Percentiles rank a stretch among this genome's conserved stretches.
Conservation (phyloP, 768 basidiomycete species). For the Psilocybe cubensis region DNA sequence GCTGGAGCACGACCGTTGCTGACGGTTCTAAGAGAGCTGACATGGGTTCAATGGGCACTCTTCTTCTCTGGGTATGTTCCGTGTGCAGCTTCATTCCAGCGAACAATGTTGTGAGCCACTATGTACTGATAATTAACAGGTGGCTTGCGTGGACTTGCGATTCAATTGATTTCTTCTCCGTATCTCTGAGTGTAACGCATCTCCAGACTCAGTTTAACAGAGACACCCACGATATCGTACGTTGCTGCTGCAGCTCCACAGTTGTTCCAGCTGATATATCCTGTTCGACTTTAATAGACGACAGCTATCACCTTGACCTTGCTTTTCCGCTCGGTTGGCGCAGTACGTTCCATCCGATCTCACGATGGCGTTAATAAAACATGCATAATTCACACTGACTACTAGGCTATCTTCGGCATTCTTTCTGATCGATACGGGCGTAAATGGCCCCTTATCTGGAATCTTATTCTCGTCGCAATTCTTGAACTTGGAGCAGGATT, state of each 20-base stretch:
- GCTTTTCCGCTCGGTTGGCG: conserved; percentile 84
- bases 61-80: conserved; percentile 67
- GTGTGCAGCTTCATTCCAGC: not conserved
- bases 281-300: conserved; percentile 41
- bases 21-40: conserved; percentile 45
- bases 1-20: conserved; percentile 42
- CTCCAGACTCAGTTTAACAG: conserved; percentile 53
- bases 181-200: conserved; percentile 56
- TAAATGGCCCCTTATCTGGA: conserved; percentile 89
- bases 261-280: not conserved
- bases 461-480: conserved; percentile 69
- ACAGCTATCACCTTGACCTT: conserved; percentile 90
- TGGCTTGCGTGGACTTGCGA: conserved; percentile 90
- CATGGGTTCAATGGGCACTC: conserved; percentile 57
- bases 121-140: conserved; percentile 30
- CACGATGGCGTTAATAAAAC: not conserved
- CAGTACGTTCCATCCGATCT: conserved; percentile 41
- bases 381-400: not conserved
- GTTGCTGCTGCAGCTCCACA: not conserved
- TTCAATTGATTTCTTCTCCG: conserved; percentile 86
- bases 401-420: conserved; percentile 74
- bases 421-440: conserved; percentile 89
- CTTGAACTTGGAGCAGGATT: conserved; percentile 86
- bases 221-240: conserved; percentile 39
- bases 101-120: not conserved